Evolutionary conservation across 208 protist genomes (phyloP), one percentile per base, ranked within the genome.

Genomic region (Acanthamoeba culbertsoni): DNA sequence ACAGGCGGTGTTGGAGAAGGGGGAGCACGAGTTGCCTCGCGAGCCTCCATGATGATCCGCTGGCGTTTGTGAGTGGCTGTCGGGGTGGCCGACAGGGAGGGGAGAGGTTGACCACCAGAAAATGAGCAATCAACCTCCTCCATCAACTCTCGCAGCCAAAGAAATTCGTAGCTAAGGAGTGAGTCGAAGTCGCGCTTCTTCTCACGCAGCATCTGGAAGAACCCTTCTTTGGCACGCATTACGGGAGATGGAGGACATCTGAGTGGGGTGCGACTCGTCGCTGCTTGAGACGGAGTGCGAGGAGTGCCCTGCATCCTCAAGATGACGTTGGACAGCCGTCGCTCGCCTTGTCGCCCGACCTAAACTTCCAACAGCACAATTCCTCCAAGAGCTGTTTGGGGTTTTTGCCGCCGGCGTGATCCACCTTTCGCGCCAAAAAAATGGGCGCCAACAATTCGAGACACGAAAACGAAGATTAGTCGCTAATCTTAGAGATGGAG

Each of bases 61-160:
- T 77, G n/a, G 14, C 65, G 65, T n/a, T 77, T 77, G 18, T 28
- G n/a, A 20, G 65, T 40, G n/a, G 65, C 65, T 28, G 65, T 77
- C 31, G 65, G 65, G 65, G 65, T 77, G 65, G 65, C n/a, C 35
- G 65, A n/a, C n/a, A 77, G n/a, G n/a, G n/a, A n/a, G n/a, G n/a
- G 65, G 31, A 40, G 31, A 59, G 51, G 51, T 20, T 77, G 18
- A 14, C n/a, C 65, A 31, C 35, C 18, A 28, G 14, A 12, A 28
- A 12, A 14, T 18, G 65, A 31, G 31, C 35, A 20, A 14, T 31
- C n/a, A 20, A 77, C 35, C 35, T 77, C 65, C 35, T 77, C 31
- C 18, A 14, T 14, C 65, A 77, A 28, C 65, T 77, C 65, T 33
- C 35, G n/a, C 65, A 77, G 65, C 65, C 65, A 77, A 12, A 77